Base-by-base conservation (phyloP, 2,329 filamentous ascomycete species). In the Neofusicoccum umdonicola region DNA sequence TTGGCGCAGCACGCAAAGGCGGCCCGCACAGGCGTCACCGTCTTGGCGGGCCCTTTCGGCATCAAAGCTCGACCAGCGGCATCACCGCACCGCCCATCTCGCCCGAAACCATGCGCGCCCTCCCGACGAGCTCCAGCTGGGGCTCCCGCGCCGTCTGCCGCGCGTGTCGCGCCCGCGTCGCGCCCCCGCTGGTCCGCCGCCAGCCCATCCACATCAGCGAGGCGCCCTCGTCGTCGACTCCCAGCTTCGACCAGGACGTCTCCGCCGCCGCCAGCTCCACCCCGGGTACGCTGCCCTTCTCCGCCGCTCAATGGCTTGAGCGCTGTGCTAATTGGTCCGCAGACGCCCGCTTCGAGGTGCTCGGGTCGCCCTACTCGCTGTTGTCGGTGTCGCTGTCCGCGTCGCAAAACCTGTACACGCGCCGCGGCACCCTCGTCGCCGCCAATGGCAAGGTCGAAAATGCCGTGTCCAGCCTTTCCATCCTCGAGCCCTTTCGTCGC, bases 261-360 rank as follows among this genome's bases (percentile, higher is more conserved):
- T 47, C 50, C 22, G 42, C 62, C 64, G 50, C 66, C 27, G 41
- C 35, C 35, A 48, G 47, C 19, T 62, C 65, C 54, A 65, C 58
- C 11, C 34, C 63, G 34, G 65, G 65, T 67, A 58, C 41, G 13
- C 11, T 15, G 41, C 41, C 56, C 44, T 19, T 11, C 13, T 13
- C 44, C n/a, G 19, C n/a, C 35, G 19, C 63, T 64, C 62, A 64
- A 60, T 64, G 39, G 54, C 35, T 62, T 48, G 39, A 13, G 11
- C 15, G 13, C 11, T n/a, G 22, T 60, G 39, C 22, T 65, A 27
- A 57, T 47, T 42, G 42, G 17, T 6, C 34, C 8, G 27, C 70
- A 97, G 95, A 98, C 85, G 95, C 95, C 63, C 88, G 89, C 65
- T 99, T 99, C 78, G 92, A 98, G 78, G 92, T 98, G 54, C 83